Evolutionary conservation across 2,329 filamentous ascomycete species (phyloP), one percentile per base, ranked within the genome.

Genomic region (Colletotrichum cuscutae): DNA sequence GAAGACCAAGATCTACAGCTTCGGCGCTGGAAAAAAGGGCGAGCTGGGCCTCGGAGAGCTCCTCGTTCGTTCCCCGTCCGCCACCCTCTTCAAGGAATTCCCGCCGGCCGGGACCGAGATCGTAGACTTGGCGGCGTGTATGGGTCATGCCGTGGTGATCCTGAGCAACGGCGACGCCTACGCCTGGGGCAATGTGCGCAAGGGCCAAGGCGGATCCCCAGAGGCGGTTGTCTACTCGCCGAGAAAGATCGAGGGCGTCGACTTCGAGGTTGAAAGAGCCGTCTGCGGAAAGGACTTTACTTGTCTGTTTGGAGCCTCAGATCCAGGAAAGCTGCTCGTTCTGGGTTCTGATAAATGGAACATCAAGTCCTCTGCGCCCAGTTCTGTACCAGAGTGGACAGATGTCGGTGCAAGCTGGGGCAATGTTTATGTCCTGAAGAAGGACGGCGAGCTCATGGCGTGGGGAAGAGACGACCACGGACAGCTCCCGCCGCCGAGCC

Each of bases 391-490:
- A 11, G 84, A 81, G 2, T 96, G 93, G 92, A 89, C 86, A 73
- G 89, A 92, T 71, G 88, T 97, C 19, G 88, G 89, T 8, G 93
- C 95, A 11, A 93, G 94, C 72, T 98, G 96, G 96, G 92, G 95
- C 66, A 92, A 91, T 66, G 85, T 98, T 22, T 95, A 93, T 82
- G 86, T 97, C 54, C 84, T 97, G 66, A 85, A 87, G 58, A 78
- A 85, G 3, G 86, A 92, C 73, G 91, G 91, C 1, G 84, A 80
- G 4, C 78, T 98, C 26, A 76, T 88, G 2, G 91, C 91, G 8
- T 98, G 95, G 94, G 97, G 97, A 0, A 89, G 95, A 74, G 89
- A 97, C 78, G 94, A 98, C 78, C 94, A 95, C 76, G 95, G 94
- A 11, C 94, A 98, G 79, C 85, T 97, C 9, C 88, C 92, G 26